These are phyloP conservation scores for Quercus aquifolioides DNA, from an alignment of 306 rosid genomes.

Conservation along the genomic window DNA sequence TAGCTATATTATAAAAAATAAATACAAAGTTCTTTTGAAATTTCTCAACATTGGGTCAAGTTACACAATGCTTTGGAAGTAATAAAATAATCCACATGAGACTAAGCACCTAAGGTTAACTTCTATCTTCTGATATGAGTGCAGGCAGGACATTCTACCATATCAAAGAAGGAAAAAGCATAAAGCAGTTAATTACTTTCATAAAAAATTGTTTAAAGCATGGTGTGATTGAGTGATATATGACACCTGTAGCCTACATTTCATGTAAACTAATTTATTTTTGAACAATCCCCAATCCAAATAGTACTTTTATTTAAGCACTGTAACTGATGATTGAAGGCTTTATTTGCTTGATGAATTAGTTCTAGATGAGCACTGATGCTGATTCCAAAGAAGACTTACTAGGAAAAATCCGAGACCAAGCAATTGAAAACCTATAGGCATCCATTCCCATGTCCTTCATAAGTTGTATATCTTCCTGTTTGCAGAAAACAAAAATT, in stretches of 20 bases:
- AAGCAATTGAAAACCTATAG: slow-evolving; percentile 86
- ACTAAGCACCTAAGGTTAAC: not conserved
- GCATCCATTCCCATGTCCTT: slow-evolving; percentile 91
- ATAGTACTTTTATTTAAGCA: not conserved
- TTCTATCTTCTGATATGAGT: not conserved
- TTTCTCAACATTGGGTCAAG: not conserved
- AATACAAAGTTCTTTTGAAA: not conserved
- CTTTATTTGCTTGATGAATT: not conserved
- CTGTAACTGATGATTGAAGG: not conserved
- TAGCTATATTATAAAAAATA: not conserved
- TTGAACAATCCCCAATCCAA: not conserved
- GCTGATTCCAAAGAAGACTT: slow-evolving; percentile 18
- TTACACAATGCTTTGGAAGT: not conserved
- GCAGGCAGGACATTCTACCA: not conserved
- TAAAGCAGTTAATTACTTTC: not conserved
- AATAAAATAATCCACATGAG: not conserved
- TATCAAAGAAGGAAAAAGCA: not conserved
- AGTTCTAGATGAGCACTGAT: not conserved
- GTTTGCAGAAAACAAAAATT: not conserved
- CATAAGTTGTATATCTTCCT: slow-evolving; percentile 85
- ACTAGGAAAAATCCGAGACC: slow-evolving; percentile 90
- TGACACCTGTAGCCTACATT: not conserved
- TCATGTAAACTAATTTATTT: not conserved
- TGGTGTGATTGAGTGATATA: not conserved
- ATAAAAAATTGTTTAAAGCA: not conserved